A percentile compares a stretch with the other conserved stretches of the same genome.
Evolutionary conservation across 176 grass and related monocot species (phyloP).

Genomic region (Oryza officinalis): DNA sequence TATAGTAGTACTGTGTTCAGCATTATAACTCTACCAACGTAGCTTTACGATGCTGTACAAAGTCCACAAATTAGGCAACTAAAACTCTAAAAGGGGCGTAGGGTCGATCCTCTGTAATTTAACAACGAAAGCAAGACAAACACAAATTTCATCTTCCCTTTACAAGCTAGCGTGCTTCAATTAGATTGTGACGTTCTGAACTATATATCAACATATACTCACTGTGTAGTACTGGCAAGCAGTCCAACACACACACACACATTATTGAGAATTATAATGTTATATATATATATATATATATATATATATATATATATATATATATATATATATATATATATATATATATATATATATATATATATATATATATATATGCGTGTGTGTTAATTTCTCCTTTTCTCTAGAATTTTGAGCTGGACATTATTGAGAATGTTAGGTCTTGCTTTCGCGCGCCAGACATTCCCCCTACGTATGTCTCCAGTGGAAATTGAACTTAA

Average conservation of each 20-base stretch:
- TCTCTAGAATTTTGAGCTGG: neutral
- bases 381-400: neutral
- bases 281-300: too few species aligned
- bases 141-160: neutral
- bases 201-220: neutral
- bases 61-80: constrained; percentile 4
- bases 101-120: neutral
- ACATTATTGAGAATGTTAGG: neutral
- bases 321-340: too few species aligned
- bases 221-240: neutral
- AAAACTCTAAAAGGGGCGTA: neutral
- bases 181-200: neutral
- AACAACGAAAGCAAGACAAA: neutral
- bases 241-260: too few species aligned
- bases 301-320: too few species aligned
- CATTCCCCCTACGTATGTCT: neutral
- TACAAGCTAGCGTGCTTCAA: neutral
- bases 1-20: neutral
- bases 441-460: neutral
- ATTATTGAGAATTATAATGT: too few species aligned
- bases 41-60: constrained; percentile 18
- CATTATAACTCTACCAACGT: constrained; percentile 32
- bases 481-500: too few species aligned
- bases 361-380: too few species aligned
- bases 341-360: too few species aligned